Conservation (phyloP, 2,329 filamentous ascomycete genomes). For the Myrmaecium sp. region DNA sequence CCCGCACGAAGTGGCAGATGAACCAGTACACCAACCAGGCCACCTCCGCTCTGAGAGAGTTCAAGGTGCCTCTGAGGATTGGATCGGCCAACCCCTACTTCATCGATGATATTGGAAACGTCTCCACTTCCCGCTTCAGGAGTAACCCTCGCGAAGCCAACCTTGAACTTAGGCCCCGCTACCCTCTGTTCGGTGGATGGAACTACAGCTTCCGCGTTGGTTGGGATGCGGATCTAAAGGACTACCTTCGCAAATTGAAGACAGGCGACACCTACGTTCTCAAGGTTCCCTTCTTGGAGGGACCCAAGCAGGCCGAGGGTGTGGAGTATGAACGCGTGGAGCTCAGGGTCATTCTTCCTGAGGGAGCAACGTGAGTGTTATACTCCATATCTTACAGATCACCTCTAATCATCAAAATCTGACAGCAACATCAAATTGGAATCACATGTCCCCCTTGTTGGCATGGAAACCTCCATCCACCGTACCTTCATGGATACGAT, state of each 20-base stretch:
- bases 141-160: slow-evolving; percentile 59
- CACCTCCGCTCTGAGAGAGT: slow-evolving; percentile 61
- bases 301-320: slow-evolving; percentile 71
- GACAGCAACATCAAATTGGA: slow-evolving; percentile 61
- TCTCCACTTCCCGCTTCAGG: slow-evolving; percentile 82
- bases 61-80: slow-evolving; percentile 61
- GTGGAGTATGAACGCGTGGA: slow-evolving; percentile 70
- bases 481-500: slow-evolving; percentile 88
- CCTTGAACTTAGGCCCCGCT: slow-evolving; percentile 81
- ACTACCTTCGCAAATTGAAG: slow-evolving; percentile 51
- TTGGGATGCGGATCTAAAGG: slow-evolving; percentile 76
- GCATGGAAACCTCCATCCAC: slow-evolving; percentile 46
- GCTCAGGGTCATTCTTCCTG: slow-evolving; percentile 71
- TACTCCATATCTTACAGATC: not conserved
- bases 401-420: slow-evolving; percentile 6
- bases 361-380: slow-evolving; percentile 61
- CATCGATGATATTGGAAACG: slow-evolving; percentile 89
- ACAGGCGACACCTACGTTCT: slow-evolving; percentile 60
- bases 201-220: slow-evolving; percentile 95
- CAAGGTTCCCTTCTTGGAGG: slow-evolving; percentile 84
- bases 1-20: slow-evolving; percentile 31
- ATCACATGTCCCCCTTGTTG: slow-evolving; percentile 55
- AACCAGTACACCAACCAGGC: slow-evolving; percentile 54
- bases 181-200: slow-evolving; percentile 95
- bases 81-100: slow-evolving; percentile 85